A percentile compares a stretch with the other conserved stretches of the same genome.
These are phyloP conservation scores for Torulaspora maleeae DNA, from an alignment of 805 yeast species.

Conservation along the genomic window DNA sequence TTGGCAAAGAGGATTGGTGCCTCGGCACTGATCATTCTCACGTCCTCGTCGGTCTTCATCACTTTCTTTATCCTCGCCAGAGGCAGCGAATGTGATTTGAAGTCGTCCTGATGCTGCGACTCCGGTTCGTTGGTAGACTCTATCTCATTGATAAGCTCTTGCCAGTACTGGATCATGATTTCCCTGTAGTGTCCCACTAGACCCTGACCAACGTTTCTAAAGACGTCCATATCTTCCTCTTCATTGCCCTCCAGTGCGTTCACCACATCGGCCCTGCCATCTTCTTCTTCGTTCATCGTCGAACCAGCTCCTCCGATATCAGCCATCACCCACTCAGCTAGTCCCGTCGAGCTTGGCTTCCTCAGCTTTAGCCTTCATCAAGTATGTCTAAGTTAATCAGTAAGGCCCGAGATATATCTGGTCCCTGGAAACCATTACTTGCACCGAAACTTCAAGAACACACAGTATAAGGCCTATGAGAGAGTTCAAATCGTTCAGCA, in stretches of 20 bases:
- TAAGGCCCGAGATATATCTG: neutral
- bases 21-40: conserved; percentile 95
- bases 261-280: conserved; percentile 8
- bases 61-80: conserved; percentile 94
- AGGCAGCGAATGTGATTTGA: conserved; percentile 91
- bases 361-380: neutral
- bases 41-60: conserved; percentile 97
- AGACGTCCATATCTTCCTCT: conserved; percentile 49
- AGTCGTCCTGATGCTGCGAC: conserved; percentile 65
- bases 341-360: neutral
- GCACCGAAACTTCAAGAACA: neutral
- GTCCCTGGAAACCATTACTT: neutral
- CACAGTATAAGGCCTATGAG: conserved; percentile 13
- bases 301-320: conserved; percentile 2
- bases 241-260: conserved; percentile 15
- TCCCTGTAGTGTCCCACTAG: conserved; percentile 75
- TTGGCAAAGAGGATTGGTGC: conserved; percentile 97
- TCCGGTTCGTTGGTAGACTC: conserved; percentile 51
- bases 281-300: conserved; percentile 3
- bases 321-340: conserved; percentile 4
- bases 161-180: conserved; percentile 96
- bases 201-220: conserved; percentile 91
- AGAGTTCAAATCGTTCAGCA: conserved; percentile 29
- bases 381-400: neutral
- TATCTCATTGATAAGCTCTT: conserved; percentile 84